Conservation (phyloP, 1,139 yeast species). For the Taphrina pruni region DNA sequence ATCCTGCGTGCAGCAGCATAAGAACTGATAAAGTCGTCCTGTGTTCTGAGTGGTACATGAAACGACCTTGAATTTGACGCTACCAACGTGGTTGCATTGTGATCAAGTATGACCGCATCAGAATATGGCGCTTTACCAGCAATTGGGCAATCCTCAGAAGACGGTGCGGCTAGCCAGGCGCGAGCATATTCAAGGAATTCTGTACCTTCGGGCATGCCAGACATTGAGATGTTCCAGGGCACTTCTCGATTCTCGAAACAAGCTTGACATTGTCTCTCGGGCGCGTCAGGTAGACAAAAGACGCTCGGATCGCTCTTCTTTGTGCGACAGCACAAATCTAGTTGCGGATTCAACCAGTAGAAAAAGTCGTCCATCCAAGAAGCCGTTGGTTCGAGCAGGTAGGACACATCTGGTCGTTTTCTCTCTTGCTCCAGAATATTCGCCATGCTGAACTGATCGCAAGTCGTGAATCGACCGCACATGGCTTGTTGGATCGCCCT, state of each 20-base stretch:
- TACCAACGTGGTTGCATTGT: conserved; percentile 54
- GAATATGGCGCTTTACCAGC: conserved; percentile 96
- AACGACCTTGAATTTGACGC: conserved; percentile 77
- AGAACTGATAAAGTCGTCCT: conserved; percentile 80
- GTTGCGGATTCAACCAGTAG: conserved; percentile 81
- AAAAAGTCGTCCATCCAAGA: conserved; percentile 93
- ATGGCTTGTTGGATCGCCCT: conserved; percentile 69
- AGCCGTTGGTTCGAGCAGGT: conserved; percentile 79
- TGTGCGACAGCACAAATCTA: conserved; percentile 83
- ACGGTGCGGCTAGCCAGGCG: conserved; percentile 82
- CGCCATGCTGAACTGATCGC: conserved; percentile 76
- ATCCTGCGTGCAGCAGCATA: conserved; percentile 76
- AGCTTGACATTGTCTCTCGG: conserved; percentile 73
- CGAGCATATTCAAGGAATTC: conserved; percentile 75
- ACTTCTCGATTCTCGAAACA: conserved; percentile 67
- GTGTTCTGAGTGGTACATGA: conserved; percentile 83
- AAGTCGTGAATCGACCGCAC: conserved; percentile 87
- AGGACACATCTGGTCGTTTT: conserved; percentile 66
- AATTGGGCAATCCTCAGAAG: conserved; percentile 84
- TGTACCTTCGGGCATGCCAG: conserved; percentile 78
- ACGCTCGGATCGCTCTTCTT: conserved; percentile 51
- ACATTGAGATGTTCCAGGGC: conserved; percentile 74
- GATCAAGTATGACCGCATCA: conserved; percentile 60
- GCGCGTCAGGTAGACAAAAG: conserved; percentile 71
- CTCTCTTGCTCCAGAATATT: conserved; percentile 89